Base-by-base conservation (phyloP, 176 grass and related monocot species). In the bread wheat (Triticum aestivum) region DNA sequence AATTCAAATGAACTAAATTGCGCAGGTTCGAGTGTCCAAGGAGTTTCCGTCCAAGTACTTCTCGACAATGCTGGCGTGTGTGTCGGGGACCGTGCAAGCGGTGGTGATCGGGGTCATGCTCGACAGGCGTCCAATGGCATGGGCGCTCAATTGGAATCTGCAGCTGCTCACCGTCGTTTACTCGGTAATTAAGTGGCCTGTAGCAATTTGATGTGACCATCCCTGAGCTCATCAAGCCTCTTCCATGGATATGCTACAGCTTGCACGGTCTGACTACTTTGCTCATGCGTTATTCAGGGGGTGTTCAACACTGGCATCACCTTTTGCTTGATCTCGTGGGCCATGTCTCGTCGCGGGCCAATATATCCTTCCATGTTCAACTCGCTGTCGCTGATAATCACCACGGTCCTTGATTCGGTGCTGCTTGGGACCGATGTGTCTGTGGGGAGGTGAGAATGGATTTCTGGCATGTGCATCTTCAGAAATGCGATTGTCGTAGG, bases 351-450 rank as follows among this genome's bases (percentile, higher is more conserved):
- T 0, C 73, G 88, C 0, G 88, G 91, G 11, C 91, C 91, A 3
- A 88, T 71, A 12, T 93, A 93, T 32, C 91, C 91, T 3, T 73
- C 88, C 17, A 86, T 88, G 66, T 93, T 93, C 82, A 90, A 90
- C 69, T 90, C 91, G 0, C 23, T 93, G 17, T 49, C 88, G 1
- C 69, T 93, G 9, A 41, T 93, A 6, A 27, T 82, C 52, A 90
- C 85, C 17, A 66, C 17, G 3, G 63, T 79, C 27, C 52, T 86
- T 0, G 82, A 90, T 1, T 88, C 74, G 1, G 37, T 86, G 26
- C 32, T 88, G 23, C 69, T 93, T 9, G 91, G 88, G 32, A 78
- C 83, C 4, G 41, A 69, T 9, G 26, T 93, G 37, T 88, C 86
- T 1, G 49, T 90, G 3, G 91, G 89, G 24, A 87, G 81, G 89